A percentile compares a stretch with the other conserved stretches of the same genome.
phyloP scores from a whole-genome alignment of 306 rosid species.

The Rosa persica region DNA sequence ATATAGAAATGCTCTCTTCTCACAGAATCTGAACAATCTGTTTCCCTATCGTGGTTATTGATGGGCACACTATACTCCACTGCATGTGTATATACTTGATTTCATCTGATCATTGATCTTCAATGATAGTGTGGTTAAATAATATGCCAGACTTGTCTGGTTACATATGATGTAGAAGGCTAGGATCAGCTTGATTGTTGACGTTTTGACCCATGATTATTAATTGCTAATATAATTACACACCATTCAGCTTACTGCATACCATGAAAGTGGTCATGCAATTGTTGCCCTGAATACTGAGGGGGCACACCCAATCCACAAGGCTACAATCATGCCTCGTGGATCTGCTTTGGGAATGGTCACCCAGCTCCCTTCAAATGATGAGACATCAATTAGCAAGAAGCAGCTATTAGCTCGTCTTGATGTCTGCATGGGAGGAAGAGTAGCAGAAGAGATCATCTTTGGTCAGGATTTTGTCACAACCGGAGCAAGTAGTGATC shows the following conservation, averaged over 20 bases:
- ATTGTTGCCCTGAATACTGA: slow-evolving; percentile 93
- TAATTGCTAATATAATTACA: slow-evolving; percentile 20
- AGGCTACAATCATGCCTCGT: slow-evolving; percentile 98
- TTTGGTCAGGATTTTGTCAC: slow-evolving; percentile 87
- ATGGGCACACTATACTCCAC: not conserved
- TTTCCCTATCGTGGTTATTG: not conserved
- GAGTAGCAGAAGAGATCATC: slow-evolving; percentile 97
- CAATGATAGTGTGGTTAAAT: not conserved
- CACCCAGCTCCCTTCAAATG: slow-evolving; percentile 93
- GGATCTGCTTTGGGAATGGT: slow-evolving; percentile 99
- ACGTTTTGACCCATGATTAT: not conserved
- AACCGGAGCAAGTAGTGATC: slow-evolving; percentile 99
- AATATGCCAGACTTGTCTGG: not conserved
- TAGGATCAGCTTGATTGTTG: not conserved
- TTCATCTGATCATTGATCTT: not conserved
- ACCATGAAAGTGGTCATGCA: slow-evolving; percentile 98
- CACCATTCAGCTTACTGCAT: slow-evolving; percentile 82
- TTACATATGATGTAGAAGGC: not conserved
- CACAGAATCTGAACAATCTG: not conserved
- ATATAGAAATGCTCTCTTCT: not conserved
- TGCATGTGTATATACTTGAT: not conserved
- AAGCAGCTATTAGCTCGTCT: slow-evolving; percentile 95
- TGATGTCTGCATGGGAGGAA: slow-evolving; percentile 99
- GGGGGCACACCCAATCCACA: slow-evolving; percentile 96
- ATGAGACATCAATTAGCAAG: slow-evolving; percentile 94